Base-by-base conservation (phyloP, 139 green algal genomes). In the Micractinium sp. region DNA sequence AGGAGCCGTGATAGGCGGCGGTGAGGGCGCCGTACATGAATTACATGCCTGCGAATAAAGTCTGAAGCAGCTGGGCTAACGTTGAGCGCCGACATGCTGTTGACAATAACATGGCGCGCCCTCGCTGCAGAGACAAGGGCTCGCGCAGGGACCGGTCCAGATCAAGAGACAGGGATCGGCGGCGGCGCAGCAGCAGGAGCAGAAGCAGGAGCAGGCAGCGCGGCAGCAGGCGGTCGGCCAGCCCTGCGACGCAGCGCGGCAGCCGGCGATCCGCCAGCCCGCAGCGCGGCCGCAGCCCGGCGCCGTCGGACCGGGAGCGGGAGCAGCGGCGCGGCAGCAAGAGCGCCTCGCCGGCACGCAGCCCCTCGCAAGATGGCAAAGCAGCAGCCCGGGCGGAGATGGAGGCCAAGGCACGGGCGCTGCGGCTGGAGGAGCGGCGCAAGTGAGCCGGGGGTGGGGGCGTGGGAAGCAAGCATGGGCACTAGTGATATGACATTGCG, bases 381-480 rank as follows among this genome's bases (percentile, higher is more conserved):
- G 63, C 66, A 27, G 22, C 39, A 29, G 86, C 86, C 0, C n/a
- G 63, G 27, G 77, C 78, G 9, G 86, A 90, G 36, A 90, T 90
- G 86, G 86, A 86, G 78, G 86, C 77, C 38, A 90, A 86, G 61
- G 86, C 86, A 1, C 35, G 63, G 18, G 86, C 86, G 22, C 86
- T 90, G 27, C 86, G 86, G 0, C 25, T 71, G 25, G 86, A 90
- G 63, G 86, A 86, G 39, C 86, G 86, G 15, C 77, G 76, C 27
- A 85, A 60, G 86, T 89, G 60, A 63, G 83, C 2, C 33, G 2
- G 19, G 9, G 36, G 20, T 23, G 63, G 20, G 69, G 41, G 25
- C 38, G 81, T 36, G 35, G 60, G 41, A 5, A 20, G 9, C 61
- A 29, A 67, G 35, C 47, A 31, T 86, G 56, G 29, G 56, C 23